Conservation (phyloP, 441 rosid species). For the Bocquillonia castaneifolia region DNA sequence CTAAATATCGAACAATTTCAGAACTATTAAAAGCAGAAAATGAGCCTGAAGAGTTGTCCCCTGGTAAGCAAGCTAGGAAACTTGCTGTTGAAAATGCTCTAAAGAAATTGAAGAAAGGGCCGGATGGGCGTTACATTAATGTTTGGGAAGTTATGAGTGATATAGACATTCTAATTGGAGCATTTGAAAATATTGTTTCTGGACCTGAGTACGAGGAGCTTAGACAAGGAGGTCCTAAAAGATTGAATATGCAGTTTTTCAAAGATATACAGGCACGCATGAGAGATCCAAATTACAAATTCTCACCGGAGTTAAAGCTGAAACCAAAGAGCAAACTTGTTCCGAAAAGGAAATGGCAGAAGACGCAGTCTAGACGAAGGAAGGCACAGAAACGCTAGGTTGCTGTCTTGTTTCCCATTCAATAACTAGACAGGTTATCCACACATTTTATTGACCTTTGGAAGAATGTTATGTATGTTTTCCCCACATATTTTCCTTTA, state of each 20-base stretch:
- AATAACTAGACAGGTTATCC: not conserved
- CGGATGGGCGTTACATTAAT: conserved; percentile 79
- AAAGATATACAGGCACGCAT: conserved; percentile 85
- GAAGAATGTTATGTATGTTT: not conserved
- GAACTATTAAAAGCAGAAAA: conserved; percentile 67
- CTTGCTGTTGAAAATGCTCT: conserved; percentile 88
- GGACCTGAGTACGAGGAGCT: conserved; percentile 96
- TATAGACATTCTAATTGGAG: conserved; percentile 72
- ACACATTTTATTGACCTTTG: not conserved
- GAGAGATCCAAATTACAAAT: conserved; percentile 87
- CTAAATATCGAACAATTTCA: conserved; percentile 73
- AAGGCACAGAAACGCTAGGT: conserved; percentile 56
- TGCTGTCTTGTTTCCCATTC: not conserved
- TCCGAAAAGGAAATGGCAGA: conserved; percentile 82
- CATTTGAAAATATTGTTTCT: conserved; percentile 80
- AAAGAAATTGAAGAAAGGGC: conserved; percentile 87
- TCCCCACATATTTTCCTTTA: not conserved
- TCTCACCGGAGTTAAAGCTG: conserved; percentile 76
- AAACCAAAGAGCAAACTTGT: conserved; percentile 84
- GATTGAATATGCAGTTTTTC: conserved; percentile 79
- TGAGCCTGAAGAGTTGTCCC: conserved; percentile 84
- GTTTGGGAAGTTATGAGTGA: conserved; percentile 97
- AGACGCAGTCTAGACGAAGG: conserved; percentile 69
- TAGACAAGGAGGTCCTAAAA: conserved; percentile 86
- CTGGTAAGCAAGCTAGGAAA: conserved; percentile 82